These are phyloP conservation scores for Blumeria graminis DNA, from an alignment of 2,329 filamentous ascomycete genomes.

Conservation along the genomic window DNA sequence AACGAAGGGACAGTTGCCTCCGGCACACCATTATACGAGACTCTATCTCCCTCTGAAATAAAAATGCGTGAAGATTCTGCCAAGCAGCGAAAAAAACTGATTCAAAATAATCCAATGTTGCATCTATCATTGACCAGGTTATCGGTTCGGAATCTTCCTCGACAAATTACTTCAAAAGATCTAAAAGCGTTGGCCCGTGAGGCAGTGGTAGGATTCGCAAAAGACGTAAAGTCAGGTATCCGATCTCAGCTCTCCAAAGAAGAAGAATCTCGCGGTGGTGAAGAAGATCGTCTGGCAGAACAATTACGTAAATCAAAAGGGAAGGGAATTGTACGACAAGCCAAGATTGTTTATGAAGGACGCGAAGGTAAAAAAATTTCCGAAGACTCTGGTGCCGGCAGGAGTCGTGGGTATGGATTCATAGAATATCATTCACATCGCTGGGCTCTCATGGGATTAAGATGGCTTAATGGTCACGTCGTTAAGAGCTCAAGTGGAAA, in stretches of 20 bases:
- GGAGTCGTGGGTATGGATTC: constrained; percentile 86
- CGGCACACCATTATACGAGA: constrained; percentile 53
- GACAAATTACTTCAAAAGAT: constrained; percentile 60
- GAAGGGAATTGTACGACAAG: constrained; percentile 72
- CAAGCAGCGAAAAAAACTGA: constrained; percentile 69
- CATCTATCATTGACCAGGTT: constrained; percentile 77
- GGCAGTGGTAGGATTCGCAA: constrained; percentile 85
- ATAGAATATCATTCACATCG: constrained; percentile 90
- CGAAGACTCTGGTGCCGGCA: constrained; percentile 53
- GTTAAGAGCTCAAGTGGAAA: constrained; percentile 39
- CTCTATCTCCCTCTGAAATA: constrained; percentile 55
- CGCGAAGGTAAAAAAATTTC: constrained; percentile 61
- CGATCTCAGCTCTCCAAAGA: constrained; percentile 71
- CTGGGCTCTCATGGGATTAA: constrained; percentile 78
- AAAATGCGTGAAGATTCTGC: constrained; percentile 72
- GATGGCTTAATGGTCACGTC: constrained; percentile 69
- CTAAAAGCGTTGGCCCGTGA: constrained; percentile 77
- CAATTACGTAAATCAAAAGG: constrained; percentile 55
- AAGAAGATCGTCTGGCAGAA: constrained; percentile 62
- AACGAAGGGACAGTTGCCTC: constrained; percentile 61
- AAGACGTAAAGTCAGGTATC: constrained; percentile 56
- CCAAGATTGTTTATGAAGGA: constrained; percentile 86
- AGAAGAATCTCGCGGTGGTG: constrained; percentile 56
- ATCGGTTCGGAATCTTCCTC: constrained; percentile 75
- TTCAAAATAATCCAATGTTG: constrained; percentile 73